Conservation (phyloP, 108 stramenopile species). For the Skeletonema marinoi region DNA sequence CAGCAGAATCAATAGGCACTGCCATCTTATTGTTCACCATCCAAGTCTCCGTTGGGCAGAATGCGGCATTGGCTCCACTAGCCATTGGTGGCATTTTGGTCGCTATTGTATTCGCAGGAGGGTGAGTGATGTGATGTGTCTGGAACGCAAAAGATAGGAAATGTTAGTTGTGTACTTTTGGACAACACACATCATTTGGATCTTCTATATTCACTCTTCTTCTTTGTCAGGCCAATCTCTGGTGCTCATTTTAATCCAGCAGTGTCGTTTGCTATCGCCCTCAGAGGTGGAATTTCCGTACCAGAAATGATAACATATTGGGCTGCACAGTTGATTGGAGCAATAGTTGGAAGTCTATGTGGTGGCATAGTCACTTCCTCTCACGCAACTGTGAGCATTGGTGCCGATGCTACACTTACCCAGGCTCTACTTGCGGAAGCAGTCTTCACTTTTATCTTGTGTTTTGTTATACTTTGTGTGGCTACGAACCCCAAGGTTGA, state of each 20-base stretch:
- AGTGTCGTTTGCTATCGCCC: slow-evolving; percentile 33
- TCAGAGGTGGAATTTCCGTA: slow-evolving; percentile 38
- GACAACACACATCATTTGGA: neutral
- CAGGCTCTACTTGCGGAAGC: slow-evolving; percentile 22
- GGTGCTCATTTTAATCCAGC: slow-evolving; percentile 62
- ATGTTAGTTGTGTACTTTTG: neutral
- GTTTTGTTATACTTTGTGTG: slow-evolving; percentile 25
- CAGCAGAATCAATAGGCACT: slow-evolving; percentile 20
- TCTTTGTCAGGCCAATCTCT: slow-evolving; percentile 19
- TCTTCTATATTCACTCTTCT: neutral
- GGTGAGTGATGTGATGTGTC: neutral
- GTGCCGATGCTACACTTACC: neutral
- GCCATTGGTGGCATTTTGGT: slow-evolving; percentile 23
- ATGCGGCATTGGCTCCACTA: slow-evolving; percentile 12
- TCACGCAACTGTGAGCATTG: slow-evolving; percentile 5
- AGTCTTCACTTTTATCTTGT: slow-evolving; percentile 19
- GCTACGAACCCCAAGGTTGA: slow-evolving; percentile 27
- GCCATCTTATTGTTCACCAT: slow-evolving; percentile 33
- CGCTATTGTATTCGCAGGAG: slow-evolving; percentile 20
- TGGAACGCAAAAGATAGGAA: too few species aligned
- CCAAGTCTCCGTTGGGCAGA: slow-evolving; percentile 9
- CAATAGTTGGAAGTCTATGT: slow-evolving; percentile 20
- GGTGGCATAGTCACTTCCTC: slow-evolving; percentile 2
- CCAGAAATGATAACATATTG: slow-evolving; percentile 25
- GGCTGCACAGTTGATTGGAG: slow-evolving; percentile 45